Conservation (phyloP, 176 grass and related monocot species). For the Lolium multiflorum region DNA sequence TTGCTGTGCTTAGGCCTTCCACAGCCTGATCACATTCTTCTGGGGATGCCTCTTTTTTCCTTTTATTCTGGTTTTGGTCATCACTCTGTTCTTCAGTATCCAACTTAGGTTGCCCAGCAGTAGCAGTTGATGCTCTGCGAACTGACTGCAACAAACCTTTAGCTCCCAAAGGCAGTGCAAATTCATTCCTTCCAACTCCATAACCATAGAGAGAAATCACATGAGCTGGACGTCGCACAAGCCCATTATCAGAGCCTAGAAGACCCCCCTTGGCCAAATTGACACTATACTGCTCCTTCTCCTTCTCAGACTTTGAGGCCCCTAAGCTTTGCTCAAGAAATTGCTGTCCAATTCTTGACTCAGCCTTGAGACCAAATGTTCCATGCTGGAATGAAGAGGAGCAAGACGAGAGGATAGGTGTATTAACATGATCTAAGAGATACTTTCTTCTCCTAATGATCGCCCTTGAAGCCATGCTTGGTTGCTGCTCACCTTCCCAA, state of each 20-base stretch:
- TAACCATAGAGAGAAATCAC: constrained; percentile 38
- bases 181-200: constrained; percentile 60
- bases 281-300: constrained; percentile 46
- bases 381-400: constrained; percentile 60
- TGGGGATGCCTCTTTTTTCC: constrained; percentile 85
- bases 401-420: constrained; percentile 45
- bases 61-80: constrained; percentile 67
- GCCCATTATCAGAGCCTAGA: constrained; percentile 47
- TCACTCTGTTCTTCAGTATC: constrained; percentile 61
- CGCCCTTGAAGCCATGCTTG: constrained; percentile 79
- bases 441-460: constrained; percentile 77
- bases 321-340: constrained; percentile 50
- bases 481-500: constrained; percentile 52
- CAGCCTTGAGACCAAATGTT: constrained; percentile 43
- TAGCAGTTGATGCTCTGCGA: constrained; percentile 58
- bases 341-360: constrained; percentile 34
- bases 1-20: constrained; percentile 89
- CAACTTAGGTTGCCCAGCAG: constrained; percentile 60
- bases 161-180: constrained; percentile 58
- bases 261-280: constrained; percentile 45
- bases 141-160: constrained; percentile 68
- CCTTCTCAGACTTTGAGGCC: constrained; percentile 46
- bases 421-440: constrained; percentile 57
- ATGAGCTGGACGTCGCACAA: constrained; percentile 36
- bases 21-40: constrained; percentile 99